Evolutionary conservation across 768 basidiomycete genomes (phyloP).

Genomic region (Boletus vermiculosoides): DNA sequence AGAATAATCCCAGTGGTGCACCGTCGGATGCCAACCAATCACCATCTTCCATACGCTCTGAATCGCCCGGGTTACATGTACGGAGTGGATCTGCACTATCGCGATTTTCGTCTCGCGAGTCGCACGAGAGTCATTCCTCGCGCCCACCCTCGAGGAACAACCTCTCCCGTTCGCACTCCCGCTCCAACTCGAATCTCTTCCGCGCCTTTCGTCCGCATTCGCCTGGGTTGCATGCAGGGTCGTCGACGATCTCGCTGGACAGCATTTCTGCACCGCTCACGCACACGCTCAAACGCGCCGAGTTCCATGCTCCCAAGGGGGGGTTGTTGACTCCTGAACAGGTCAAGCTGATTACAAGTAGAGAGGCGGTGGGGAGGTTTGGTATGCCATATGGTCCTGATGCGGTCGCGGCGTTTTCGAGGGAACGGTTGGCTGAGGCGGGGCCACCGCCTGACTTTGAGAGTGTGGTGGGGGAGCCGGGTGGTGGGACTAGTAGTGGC

Average conservation of each 20-base stretch:
- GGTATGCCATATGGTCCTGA: slow-evolving; percentile 76
- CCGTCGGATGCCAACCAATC: slow-evolving; percentile 14
- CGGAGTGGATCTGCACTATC: slow-evolving; percentile 23
- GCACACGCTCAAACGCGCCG: slow-evolving; percentile 69
- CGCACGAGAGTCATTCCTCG: slow-evolving; percentile 17
- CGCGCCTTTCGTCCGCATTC: slow-evolving; percentile 44
- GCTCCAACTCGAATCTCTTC: slow-evolving; percentile 32
- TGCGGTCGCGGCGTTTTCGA: slow-evolving; percentile 58
- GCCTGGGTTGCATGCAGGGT: slow-evolving; percentile 43
- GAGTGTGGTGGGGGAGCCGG: slow-evolving; percentile 3
- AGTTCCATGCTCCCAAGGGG: slow-evolving; percentile 57
- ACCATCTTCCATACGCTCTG: slow-evolving; percentile 15
- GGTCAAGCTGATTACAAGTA: slow-evolving; percentile 65
- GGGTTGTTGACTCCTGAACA: slow-evolving; percentile 48
- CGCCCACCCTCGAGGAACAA: slow-evolving; percentile 27
- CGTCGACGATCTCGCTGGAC: slow-evolving; percentile 67
- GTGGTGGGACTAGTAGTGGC: neutral
- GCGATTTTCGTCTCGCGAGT: slow-evolving; percentile 23
- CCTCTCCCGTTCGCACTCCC: slow-evolving; percentile 38
- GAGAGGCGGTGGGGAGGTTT: slow-evolving; percentile 65
- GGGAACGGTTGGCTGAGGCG: slow-evolving; percentile 37
- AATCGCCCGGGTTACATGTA: slow-evolving; percentile 15
- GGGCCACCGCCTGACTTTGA: slow-evolving; percentile 56
- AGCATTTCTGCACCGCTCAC: slow-evolving; percentile 76
- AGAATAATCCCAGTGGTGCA: slow-evolving; percentile 11